These are phyloP conservation scores for Sistotremastrum niveocremeum DNA, from an alignment of 768 basidiomycete genomes.

Conservation along the genomic window DNA sequence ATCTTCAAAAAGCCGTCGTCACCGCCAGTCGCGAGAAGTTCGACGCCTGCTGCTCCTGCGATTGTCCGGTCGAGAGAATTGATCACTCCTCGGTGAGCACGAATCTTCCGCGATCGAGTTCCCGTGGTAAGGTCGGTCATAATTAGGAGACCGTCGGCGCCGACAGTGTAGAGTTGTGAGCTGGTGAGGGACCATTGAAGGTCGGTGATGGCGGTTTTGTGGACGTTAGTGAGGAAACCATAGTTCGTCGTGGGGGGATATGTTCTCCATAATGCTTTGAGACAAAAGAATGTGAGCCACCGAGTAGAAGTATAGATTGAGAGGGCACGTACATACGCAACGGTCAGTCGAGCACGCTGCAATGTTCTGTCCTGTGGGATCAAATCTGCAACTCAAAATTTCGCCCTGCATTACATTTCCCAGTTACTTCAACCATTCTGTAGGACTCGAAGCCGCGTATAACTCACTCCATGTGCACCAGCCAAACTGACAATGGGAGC, in stretches of 20 bases:
- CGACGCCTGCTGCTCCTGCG: conserved; percentile 70
- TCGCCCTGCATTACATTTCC: conserved; percentile 52
- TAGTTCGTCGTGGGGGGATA: conserved; percentile 92
- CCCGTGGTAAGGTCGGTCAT: conserved; percentile 77
- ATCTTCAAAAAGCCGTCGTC: conserved; percentile 88
- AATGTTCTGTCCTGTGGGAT: conserved; percentile 86
- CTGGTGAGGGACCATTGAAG: conserved; percentile 78
- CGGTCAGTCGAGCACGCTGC: conserved; percentile 88
- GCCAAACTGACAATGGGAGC: conserved; percentile 88
- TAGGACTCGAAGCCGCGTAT: neutral
- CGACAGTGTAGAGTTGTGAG: conserved; percentile 62
- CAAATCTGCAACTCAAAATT: conserved; percentile 85
- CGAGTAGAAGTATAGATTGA: no score
- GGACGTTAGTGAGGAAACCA: conserved; percentile 64
- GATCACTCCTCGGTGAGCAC: conserved; percentile 73
- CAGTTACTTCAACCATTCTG: no score
- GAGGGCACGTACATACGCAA: conserved; percentile 62
- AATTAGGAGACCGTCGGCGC: conserved; percentile 76
- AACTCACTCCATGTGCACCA: conserved; percentile 72
- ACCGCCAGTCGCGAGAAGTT: conserved; percentile 75
- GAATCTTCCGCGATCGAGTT: conserved; percentile 63
- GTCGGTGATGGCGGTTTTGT: conserved; percentile 88
- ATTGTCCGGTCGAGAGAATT: conserved; percentile 81
- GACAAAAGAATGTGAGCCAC: neutral
- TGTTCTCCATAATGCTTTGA: conserved; percentile 74